These are phyloP conservation scores for Poterioochromonas sp. DNA, from an alignment of 352 stramenopile genomes.

Conservation along the genomic window DNA sequence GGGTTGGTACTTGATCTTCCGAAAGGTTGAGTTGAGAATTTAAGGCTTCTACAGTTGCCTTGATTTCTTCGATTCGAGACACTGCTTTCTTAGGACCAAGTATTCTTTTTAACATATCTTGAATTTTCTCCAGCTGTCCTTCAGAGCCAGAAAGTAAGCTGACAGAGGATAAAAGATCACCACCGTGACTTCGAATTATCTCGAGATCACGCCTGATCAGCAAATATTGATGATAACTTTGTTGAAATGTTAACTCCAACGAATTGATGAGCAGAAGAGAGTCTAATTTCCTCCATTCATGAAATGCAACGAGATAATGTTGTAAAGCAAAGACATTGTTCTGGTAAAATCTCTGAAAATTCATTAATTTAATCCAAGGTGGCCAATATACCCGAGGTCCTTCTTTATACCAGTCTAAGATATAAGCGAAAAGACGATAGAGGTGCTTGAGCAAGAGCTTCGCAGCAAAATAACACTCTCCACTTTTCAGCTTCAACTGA, in stretches of 20 bases:
- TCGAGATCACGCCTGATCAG: too few species aligned
- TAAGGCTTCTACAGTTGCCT: neutral
- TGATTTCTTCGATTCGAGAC: neutral
- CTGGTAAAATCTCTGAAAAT: too few species aligned
- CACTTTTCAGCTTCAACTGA: too few species aligned
- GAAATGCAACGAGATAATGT: neutral
- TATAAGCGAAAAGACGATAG: too few species aligned
- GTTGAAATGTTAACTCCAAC: neutral
- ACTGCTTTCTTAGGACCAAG: neutral
- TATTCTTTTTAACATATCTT: neutral
- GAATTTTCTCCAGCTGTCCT: neutral
- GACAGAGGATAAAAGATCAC: neutral
- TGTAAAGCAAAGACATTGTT: neutral
- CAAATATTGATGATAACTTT: neutral
- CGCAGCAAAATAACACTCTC: too few species aligned
- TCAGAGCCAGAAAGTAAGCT: neutral
- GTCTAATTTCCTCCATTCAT: neutral
- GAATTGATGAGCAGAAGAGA: neutral
- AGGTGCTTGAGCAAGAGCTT: too few species aligned
- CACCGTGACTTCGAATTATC: neutral
- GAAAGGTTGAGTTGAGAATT: neutral
- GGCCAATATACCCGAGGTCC: too few species aligned
- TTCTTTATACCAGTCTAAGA: too few species aligned
- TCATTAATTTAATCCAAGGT: too few species aligned
- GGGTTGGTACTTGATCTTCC: neutral